phyloP scores from a whole-genome alignment of 2,329 filamentous ascomycete species.

The Aspergillus oerlinghausenensis region DNA sequence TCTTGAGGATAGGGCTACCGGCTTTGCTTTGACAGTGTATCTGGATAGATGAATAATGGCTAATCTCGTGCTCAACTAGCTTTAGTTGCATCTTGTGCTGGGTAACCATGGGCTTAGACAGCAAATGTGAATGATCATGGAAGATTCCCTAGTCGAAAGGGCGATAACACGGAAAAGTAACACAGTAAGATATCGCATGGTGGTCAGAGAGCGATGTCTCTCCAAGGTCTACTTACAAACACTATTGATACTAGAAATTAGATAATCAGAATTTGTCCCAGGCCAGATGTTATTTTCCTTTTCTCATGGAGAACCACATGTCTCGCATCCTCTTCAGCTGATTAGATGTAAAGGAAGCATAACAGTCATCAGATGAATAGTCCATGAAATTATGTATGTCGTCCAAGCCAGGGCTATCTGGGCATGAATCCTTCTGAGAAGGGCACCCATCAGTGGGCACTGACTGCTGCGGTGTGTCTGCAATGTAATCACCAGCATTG shows the following conservation, averaged over 20 bases:
- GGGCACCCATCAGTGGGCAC: conserved; percentile 60
- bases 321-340: conserved; percentile 50
- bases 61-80: background rate
- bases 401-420: conserved; percentile 43
- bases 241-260: background rate
- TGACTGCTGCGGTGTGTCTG: conserved; percentile 43
- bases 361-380: conserved; percentile 54
- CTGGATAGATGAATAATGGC: background rate
- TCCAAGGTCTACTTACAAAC: background rate
- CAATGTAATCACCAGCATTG: conserved; percentile 40
- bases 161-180: background rate
- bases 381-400: conserved; percentile 59
- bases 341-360: conserved; percentile 47
- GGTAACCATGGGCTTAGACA: too few relatives aligned
- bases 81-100: background rate
- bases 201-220: background rate
- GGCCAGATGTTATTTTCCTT: conserved; percentile 24
- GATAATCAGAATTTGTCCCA: conserved; percentile 1
- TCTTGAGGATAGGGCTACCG: background rate
- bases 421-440: conserved; percentile 48
- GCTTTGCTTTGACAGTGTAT: background rate
- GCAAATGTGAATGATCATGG: background rate
- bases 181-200: background rate
- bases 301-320: conserved; percentile 46
- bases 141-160: background rate